Evolutionary conservation across 805 yeast species (phyloP), one percentile per base, ranked within the genome.

Genomic region (Wickerhamiella domercqiae): DNA sequence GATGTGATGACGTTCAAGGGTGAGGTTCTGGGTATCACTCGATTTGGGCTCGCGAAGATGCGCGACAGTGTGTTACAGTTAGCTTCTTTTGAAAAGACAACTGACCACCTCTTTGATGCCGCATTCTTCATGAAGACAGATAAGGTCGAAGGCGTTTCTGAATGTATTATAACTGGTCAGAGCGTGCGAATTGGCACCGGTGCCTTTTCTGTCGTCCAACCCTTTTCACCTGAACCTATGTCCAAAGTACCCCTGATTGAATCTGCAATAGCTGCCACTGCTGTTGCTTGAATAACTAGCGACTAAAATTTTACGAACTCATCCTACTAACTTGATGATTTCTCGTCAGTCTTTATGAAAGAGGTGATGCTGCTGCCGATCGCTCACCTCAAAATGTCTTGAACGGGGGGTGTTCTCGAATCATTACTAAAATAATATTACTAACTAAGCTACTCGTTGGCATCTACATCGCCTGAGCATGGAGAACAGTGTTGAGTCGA

Each of bases 1-100:
- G 99, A 90, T 60, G 97, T 90, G 35, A 90, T 90, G 99, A 83
- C 97, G 0, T 90, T 82, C 59, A 90, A 90, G 62, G 99, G 99
- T 42, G 98, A 90, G 57, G 94, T 90, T 9, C 68, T 93, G 49
- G 98, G 99, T 60, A 90, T 90, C 55, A 90, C 99, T 2, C 73
- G 99, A 63, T 90, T 90, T 53, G 99, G 99, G 48, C 67, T 90
- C 49, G 87, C 95, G 51, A 90, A 93, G 59, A 90, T 90, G 97
- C 76, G 98, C 63, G 98, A 90, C 60, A 81, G 94, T 21, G 99
- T 90, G 20, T 66, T 90, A 54, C 98, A 90, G 59, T 67, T 90
- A 54, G 99, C 99, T 0, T 81, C 94, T 13, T 90, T 90, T 56
- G 99, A 90, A 57, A 90, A 90, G 64, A 90, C 99, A 3, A 87